Conservation (phyloP, 2,329 filamentous ascomycete genomes). For the Fonsecaea pugnacius region DNA sequence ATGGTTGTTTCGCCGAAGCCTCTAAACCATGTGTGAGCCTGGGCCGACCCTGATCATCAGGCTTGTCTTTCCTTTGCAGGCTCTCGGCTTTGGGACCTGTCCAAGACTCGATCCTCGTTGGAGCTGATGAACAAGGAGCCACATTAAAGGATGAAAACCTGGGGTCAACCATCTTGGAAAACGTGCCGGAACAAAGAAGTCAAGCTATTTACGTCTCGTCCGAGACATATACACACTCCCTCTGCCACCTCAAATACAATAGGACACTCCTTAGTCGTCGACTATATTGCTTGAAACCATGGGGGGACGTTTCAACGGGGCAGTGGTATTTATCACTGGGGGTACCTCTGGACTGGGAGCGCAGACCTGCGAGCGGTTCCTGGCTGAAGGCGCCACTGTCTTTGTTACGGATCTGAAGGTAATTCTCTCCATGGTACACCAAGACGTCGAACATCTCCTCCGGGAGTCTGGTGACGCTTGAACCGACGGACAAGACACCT, state of each 20-base stretch:
- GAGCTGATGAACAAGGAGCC: too few relatives aligned
- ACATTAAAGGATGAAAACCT: too few relatives aligned
- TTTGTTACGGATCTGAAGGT: constrained; percentile 27
- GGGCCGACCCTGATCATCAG: neutral
- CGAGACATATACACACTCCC: neutral
- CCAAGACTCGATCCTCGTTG: too few relatives aligned
- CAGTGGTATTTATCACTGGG: constrained; percentile 25
- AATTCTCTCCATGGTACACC: constrained; percentile 8
- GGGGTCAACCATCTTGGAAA: too few relatives aligned
- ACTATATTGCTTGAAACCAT: constrained; percentile 1
- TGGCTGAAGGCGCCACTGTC: constrained; percentile 21
- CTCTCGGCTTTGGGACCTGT: too few relatives aligned
- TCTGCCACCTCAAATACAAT: neutral
- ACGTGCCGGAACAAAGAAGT: too few relatives aligned
- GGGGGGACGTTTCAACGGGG: constrained; percentile 17
- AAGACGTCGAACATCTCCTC: constrained; percentile 1
- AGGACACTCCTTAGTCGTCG: neutral
- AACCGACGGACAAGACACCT: too few relatives aligned
- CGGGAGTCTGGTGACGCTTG: neutral
- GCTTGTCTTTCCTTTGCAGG: neutral
- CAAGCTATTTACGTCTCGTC: too few relatives aligned
- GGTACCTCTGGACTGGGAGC: constrained; percentile 27
- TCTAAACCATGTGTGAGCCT: constrained; percentile 3
- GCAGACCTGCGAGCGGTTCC: constrained; percentile 23
- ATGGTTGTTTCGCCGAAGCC: constrained; percentile 13